Evolutionary conservation across 345 rosid genomes (phyloP), one percentile per base, ranked within the genome.

Genomic region (Salix brachista): DNA sequence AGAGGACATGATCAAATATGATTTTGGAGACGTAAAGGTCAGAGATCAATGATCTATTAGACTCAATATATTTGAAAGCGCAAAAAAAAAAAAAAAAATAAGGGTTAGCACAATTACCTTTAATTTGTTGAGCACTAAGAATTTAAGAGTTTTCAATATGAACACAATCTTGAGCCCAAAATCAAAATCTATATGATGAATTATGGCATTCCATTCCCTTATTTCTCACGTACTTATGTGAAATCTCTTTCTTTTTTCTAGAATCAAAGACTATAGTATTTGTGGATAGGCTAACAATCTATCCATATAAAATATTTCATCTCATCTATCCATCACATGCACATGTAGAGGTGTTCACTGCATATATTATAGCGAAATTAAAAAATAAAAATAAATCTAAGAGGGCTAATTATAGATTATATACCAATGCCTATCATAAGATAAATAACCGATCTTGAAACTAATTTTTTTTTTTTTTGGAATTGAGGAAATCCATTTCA

Each of bases 401-500:
- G 18, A 48, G 17, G 42, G 42, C 42, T 39, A 39, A 39, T 39
- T 39, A 39, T 39, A 39, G 0, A 39, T 8, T 39, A 39, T 8
- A 39, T 39, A 11, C 2, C 42, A 39, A 1, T 39, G 10, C 11
- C 7, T 39, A 8, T 39, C 42, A 39, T 39, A 2, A 6, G 42
- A 39, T 39, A 8, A 39, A 39, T 39, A 39, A 39, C 42, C 11
- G 3, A 39, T 39, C 42, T 39, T 39, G 42, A 39, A 39, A 34
- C 36, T 4, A 0, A 4, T 0, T 3, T 34, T 34, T 4, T 4
- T 34, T 4, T 4, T 34, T 34, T 34, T 34, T 4, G 36, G 6
- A 34, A 0, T 0, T 1, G 36, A 34, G 36, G 6, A 34, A 4
- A 4, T 34, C 5, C 1, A 34, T 0, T 6, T 34, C 6, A 0